Conservation (phyloP, 1,284 basidiomycete genomes). For the Tilletia indica region DNA sequence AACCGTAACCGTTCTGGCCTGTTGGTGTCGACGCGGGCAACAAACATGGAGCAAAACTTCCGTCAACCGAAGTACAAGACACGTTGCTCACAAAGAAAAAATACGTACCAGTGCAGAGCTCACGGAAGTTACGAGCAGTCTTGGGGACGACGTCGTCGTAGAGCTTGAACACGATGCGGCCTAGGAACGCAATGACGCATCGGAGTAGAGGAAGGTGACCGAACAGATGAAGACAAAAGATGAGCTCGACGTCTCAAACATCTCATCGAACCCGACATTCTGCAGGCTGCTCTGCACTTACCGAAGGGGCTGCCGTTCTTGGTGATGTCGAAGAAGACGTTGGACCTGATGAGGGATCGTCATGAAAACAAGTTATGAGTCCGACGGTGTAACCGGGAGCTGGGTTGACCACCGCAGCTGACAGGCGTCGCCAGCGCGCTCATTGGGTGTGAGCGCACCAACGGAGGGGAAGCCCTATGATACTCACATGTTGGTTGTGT, state of each 20-base stretch:
- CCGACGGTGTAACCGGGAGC: too few species aligned
- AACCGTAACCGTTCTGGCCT: conserved; percentile 31
- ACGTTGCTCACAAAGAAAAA: too few species aligned
- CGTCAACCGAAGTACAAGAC: not conserved
- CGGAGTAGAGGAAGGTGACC: too few species aligned
- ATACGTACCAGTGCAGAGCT: conserved; percentile 40
- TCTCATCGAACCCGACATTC: too few species aligned
- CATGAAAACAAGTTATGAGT: too few species aligned
- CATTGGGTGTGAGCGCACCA: not conserved
- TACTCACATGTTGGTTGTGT: not conserved
- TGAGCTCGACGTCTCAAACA: too few species aligned
- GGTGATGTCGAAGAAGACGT: conserved; percentile 71
- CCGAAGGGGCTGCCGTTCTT: conserved; percentile 57
- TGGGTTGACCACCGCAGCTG: too few species aligned
- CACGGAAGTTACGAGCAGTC: conserved; percentile 52
- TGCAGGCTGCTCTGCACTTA: not conserved
- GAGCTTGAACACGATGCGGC: conserved; percentile 52
- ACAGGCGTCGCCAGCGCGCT: too few species aligned
- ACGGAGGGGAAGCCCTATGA: not conserved
- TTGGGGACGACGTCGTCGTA: conserved; percentile 48
- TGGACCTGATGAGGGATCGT: conserved; percentile 49
- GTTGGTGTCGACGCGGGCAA: not conserved
- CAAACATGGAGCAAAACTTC: not conserved
- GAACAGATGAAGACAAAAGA: too few species aligned
- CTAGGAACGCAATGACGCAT: not conserved